phyloP scores from a whole-genome alignment of 2,329 filamentous ascomycete species.

The Ophiostoma australiae region DNA sequence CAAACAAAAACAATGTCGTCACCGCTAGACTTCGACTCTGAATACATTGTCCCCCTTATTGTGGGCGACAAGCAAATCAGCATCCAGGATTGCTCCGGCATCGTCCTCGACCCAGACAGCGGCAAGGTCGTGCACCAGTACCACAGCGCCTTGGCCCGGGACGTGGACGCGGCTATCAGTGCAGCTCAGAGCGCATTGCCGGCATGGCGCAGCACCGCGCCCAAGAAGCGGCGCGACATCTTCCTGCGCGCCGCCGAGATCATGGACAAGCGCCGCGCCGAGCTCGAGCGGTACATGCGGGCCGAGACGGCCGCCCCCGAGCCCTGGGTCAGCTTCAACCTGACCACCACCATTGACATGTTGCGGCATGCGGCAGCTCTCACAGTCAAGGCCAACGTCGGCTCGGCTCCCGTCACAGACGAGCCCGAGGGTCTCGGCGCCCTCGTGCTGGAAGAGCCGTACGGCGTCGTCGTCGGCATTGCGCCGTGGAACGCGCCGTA shows the following conservation, averaged over 20 bases:
- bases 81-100: not conserved
- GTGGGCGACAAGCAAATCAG: conserved; percentile 13
- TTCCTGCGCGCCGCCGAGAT: conserved; percentile 64
- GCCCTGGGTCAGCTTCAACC: conserved; percentile 43
- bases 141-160: conserved; percentile 31
- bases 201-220: conserved; percentile 61
- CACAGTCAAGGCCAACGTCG: conserved; percentile 30
- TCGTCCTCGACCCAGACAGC: conserved; percentile 33
- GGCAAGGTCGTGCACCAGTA: conserved; percentile 32
- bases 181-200: conserved; percentile 63
- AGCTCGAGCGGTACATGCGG: conserved; percentile 56
- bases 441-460: conserved; percentile 69
- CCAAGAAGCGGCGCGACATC: conserved; percentile 60
- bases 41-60: conserved; percentile 7
- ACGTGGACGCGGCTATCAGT: conserved; percentile 32
- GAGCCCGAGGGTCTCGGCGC: conserved; percentile 36
- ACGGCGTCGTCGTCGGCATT: conserved; percentile 74
- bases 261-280: conserved; percentile 54
- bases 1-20: not conserved
- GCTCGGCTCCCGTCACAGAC: conserved; percentile 17
- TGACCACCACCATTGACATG: conserved; percentile 36
- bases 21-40: not conserved
- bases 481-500: conserved; percentile 69
- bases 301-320: conserved; percentile 42
- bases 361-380: conserved; percentile 39